Conservation (phyloP, 2,329 filamentous ascomycete species). For the Arthrobotrys sinensis region DNA sequence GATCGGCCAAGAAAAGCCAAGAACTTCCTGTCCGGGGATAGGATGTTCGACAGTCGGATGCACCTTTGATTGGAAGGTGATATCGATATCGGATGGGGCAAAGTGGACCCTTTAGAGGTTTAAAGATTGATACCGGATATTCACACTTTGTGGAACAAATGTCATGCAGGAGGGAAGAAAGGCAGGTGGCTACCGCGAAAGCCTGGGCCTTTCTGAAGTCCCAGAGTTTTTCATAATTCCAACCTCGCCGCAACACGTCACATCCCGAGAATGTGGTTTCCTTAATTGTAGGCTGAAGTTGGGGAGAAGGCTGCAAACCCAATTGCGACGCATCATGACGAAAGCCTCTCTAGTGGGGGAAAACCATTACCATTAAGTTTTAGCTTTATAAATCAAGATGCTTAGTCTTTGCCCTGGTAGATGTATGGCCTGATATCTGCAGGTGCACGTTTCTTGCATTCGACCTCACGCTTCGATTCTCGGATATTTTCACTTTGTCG, state of each 20-base stretch:
- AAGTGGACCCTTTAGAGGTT: constrained; percentile 13
- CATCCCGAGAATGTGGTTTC: constrained; percentile 17
- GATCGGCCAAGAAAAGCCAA: constrained; percentile 46
- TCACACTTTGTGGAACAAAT: constrained; percentile 20
- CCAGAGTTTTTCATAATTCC: constrained; percentile 11
- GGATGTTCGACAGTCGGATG: constrained; percentile 1
- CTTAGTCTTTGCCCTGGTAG: not conserved
- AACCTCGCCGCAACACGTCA: constrained; percentile 33
- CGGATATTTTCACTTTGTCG: not conserved
- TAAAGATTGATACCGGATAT: not conserved
- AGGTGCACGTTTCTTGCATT: not conserved
- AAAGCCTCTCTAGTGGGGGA: not conserved
- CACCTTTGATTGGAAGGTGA: constrained; percentile 44
- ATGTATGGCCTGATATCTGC: constrained; percentile 1
- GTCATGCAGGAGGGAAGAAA: constrained; percentile 20
- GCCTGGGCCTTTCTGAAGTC: constrained; percentile 5
- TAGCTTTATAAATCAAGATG: not conserved
- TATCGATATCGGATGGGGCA: constrained; percentile 1
- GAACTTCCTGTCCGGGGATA: constrained; percentile 49
- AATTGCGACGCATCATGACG: constrained; percentile 26
- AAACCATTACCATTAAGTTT: not conserved
- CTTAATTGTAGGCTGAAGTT: constrained; percentile 10
- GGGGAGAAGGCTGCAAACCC: constrained; percentile 9
- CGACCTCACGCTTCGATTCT: not conserved
- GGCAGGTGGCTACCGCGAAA: constrained; percentile 10